These are phyloP conservation scores for Glycyrrhiza uralensis DNA, from an alignment of 306 rosid species.

Conservation along the genomic window DNA sequence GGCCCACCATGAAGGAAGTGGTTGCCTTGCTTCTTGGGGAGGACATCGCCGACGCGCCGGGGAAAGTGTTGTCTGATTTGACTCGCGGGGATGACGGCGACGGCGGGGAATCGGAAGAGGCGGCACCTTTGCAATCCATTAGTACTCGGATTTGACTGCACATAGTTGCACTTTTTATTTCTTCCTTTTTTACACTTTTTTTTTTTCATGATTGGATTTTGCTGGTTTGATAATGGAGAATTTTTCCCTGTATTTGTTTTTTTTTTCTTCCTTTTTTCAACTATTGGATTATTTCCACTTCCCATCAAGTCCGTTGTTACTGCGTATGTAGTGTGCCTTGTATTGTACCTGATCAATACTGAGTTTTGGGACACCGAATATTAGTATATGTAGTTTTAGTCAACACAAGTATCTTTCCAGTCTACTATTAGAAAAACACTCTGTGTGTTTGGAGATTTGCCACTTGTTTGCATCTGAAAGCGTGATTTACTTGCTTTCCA, in stretches of 20 bases:
- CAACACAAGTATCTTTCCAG: neutral
- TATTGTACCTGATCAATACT: neutral
- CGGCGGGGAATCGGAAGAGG: neutral
- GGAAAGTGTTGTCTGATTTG: conserved; percentile 47
- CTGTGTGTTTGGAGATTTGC: neutral
- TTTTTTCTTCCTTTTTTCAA: too few species aligned
- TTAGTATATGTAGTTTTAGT: neutral
- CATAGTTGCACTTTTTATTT: neutral
- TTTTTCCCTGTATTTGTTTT: neutral
- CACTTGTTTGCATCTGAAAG: neutral
- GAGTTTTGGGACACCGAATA: neutral
- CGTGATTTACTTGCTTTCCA: neutral
- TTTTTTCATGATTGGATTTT: neutral
- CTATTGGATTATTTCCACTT: conserved; percentile 24
- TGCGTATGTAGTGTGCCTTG: neutral
- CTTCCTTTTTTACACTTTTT: neutral
- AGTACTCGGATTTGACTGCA: conserved; percentile 26
- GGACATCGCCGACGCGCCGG: conserved; percentile 35
- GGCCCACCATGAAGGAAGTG: conserved; percentile 86
- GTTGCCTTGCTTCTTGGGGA: conserved; percentile 58
- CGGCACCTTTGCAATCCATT: neutral
- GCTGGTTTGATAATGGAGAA: neutral
- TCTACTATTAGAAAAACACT: neutral
- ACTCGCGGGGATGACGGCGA: conserved; percentile 18
- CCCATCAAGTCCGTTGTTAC: neutral